phyloP scores from a whole-genome alignment of 2,329 filamentous ascomycete species.

The Metarhizium rileyi region DNA sequence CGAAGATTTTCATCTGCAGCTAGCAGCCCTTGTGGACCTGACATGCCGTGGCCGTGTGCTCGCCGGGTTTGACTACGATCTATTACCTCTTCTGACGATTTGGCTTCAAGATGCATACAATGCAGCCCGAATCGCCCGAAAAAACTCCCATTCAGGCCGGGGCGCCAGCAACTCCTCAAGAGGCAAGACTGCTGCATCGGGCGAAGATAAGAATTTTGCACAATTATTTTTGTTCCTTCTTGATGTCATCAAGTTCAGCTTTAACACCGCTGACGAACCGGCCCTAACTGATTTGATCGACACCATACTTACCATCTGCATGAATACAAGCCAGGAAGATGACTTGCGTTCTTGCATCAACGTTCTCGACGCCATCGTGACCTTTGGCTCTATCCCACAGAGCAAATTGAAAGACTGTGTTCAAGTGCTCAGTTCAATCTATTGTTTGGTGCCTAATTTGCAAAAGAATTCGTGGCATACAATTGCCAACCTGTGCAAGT shows the following conservation, averaged over 20 bases:
- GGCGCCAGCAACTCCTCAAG: conserved; percentile 28
- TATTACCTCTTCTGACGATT: conserved; percentile 49
- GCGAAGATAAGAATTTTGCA: conserved; percentile 52
- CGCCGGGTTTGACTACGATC: conserved; percentile 57
- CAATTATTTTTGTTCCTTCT: conserved; percentile 56
- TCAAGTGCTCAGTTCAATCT: conserved; percentile 62
- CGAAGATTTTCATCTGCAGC: conserved; percentile 57
- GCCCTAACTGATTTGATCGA: conserved; percentile 53
- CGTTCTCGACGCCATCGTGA: conserved; percentile 61
- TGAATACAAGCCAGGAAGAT: conserved; percentile 52
- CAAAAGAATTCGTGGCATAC: conserved; percentile 60
- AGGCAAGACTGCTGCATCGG: conserved; percentile 26
- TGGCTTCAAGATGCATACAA: conserved; percentile 52
- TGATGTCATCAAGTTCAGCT: conserved; percentile 67
- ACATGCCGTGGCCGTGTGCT: conserved; percentile 52
- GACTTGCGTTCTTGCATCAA: conserved; percentile 59
- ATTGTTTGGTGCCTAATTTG: conserved; percentile 52
- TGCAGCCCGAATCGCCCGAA: conserved; percentile 41
- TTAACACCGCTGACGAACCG: conserved; percentile 54
- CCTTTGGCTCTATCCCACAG: conserved; percentile 59
- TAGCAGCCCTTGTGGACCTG: conserved; percentile 52
- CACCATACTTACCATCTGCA: conserved; percentile 55
- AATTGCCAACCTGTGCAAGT: conserved; percentile 59
- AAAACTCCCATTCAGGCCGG: conserved; percentile 27
- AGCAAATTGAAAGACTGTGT: conserved; percentile 55